Evolutionary conservation across 2,329 filamentous ascomycete species (phyloP).

Genomic region (Cladophialophora chaetospira): DNA sequence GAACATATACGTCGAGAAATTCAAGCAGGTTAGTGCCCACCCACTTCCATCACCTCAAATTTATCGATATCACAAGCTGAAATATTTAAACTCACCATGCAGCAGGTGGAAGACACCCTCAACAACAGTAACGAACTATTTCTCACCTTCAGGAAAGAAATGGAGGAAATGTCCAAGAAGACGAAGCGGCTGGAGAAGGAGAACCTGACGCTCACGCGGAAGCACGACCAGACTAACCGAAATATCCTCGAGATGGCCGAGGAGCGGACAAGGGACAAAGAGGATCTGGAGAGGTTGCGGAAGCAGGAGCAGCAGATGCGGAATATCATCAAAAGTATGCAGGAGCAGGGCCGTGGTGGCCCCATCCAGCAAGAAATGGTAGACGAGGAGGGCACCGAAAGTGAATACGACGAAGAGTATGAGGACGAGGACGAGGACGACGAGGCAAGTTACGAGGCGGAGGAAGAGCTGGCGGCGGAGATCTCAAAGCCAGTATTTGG

Average conservation of each 20-base stretch:
- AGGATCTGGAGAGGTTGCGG: conserved; percentile 75
- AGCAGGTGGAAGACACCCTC: conserved; percentile 93
- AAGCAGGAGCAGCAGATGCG: conserved; percentile 90
- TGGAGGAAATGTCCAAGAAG: conserved; percentile 99
- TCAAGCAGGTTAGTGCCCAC: conserved; percentile 80
- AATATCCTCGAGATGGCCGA: conserved; percentile 98
- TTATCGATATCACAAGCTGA: conserved; percentile 30
- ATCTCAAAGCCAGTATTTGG: conserved; percentile 49
- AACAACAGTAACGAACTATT: conserved; percentile 99
- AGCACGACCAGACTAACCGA: conserved; percentile 88
- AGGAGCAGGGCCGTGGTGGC: conserved; percentile 82
- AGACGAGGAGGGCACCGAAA: conserved; percentile 51
- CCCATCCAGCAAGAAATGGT: conserved; percentile 59
- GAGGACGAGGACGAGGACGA: conserved; percentile 64
- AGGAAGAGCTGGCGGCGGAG: conserved; percentile 49
- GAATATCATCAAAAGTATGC: conserved; percentile 94
- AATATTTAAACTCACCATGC: conserved; percentile 32
- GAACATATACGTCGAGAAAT: conserved; percentile 98
- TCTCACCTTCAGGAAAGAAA: conserved; percentile 94
- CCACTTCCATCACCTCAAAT: conserved; percentile 32
- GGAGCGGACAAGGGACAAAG: conserved; percentile 75
- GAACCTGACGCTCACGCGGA: conserved; percentile 85
- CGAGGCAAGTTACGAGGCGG: conserved; percentile 60
- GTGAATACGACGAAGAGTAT: conserved; percentile 57
- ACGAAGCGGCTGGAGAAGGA: conserved; percentile 96